These are phyloP conservation scores for Amanita rimosa DNA, from an alignment of 768 basidiomycete species.

Conservation along the genomic window DNA sequence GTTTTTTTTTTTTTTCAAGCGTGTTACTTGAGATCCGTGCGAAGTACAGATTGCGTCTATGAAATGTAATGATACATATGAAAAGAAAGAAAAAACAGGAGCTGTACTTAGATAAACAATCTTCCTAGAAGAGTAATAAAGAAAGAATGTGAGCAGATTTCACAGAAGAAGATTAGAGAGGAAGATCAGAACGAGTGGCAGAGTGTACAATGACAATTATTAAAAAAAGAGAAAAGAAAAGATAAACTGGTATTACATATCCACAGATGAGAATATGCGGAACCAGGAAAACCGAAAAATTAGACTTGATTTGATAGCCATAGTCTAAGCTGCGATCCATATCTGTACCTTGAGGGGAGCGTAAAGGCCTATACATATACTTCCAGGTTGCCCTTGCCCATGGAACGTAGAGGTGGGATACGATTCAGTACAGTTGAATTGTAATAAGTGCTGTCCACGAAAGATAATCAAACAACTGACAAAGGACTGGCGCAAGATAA, in stretches of 20 bases:
- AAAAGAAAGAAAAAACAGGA: background rate
- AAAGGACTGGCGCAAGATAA: conserved; percentile 14
- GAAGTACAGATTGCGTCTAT: conserved; percentile 7
- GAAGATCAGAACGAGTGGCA: background rate
- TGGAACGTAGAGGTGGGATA: conserved; percentile 7
- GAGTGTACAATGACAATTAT: background rate
- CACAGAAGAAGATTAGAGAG: background rate
- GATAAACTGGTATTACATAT: background rate
- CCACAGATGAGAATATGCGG: background rate
- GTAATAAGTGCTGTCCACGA: conserved; percentile 16
- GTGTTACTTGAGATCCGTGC: conserved; percentile 1
- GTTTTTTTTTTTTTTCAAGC: background rate
- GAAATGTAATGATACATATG: conserved; percentile 7
- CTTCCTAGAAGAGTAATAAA: conserved; percentile 3
- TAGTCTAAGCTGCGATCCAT: conserved; percentile 1
- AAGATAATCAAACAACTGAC: conserved; percentile 11
- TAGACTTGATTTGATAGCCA: conserved; percentile 3
- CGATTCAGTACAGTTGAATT: conserved; percentile 14
- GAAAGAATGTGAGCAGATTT: conserved; percentile 5
- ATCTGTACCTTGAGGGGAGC: conserved; percentile 1
- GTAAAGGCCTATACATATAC: conserved; percentile 4
- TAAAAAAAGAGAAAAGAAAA: no score
- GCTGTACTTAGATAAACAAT: background rate
- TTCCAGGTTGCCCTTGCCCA: conserved; percentile 2
- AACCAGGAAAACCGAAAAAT: background rate